A percentile compares a stretch with the other conserved stretches of the same genome.
Conservation (phyloP, 2,329 filamentous ascomycete genomes). For the Colletotrichum sp. region DNA sequence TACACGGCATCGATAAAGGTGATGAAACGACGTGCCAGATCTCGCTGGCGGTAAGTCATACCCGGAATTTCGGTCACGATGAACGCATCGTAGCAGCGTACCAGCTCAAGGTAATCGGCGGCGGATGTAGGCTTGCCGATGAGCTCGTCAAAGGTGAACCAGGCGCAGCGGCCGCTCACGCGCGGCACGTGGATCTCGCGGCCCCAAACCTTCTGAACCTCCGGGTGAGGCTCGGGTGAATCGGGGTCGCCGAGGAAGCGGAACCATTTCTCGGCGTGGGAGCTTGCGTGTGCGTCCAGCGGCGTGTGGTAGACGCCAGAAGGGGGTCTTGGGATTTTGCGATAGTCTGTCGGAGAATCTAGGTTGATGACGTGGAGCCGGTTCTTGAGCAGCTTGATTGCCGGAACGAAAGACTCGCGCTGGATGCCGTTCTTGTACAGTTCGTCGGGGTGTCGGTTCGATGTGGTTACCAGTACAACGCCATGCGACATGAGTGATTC, state of each 20-base stretch:
- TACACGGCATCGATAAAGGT: constrained; percentile 98
- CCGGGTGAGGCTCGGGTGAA: constrained; percentile 74
- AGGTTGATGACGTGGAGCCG: constrained; percentile 90
- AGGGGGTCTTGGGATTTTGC: constrained; percentile 91
- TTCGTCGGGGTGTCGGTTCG: constrained; percentile 94
- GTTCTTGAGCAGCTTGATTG: constrained; percentile 88
- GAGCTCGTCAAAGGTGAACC: constrained; percentile 92
- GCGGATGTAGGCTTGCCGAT: constrained; percentile 89
- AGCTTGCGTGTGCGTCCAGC: constrained; percentile 76
- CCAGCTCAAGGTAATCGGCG: constrained; percentile 93
- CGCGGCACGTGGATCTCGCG: constrained; percentile 86
- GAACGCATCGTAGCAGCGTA: constrained; percentile 89
- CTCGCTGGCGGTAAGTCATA: constrained; percentile 86
- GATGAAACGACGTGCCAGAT: constrained; percentile 91
- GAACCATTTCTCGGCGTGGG: constrained; percentile 95
- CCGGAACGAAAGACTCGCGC: constrained; percentile 91
- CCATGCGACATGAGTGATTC: constrained; percentile 94
- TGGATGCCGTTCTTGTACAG: constrained; percentile 99
- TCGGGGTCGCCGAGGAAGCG: constrained; percentile 87
- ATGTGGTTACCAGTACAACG: constrained; percentile 95
- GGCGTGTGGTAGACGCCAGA: constrained; percentile 94
- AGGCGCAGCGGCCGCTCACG: constrained; percentile 86
- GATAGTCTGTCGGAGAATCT: constrained; percentile 94
- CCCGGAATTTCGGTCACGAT: constrained; percentile 89
- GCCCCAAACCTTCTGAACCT: constrained; percentile 89